phyloP scores from a whole-genome alignment of 1,284 basidiomycete species.

The Tylopilus sp. region DNA sequence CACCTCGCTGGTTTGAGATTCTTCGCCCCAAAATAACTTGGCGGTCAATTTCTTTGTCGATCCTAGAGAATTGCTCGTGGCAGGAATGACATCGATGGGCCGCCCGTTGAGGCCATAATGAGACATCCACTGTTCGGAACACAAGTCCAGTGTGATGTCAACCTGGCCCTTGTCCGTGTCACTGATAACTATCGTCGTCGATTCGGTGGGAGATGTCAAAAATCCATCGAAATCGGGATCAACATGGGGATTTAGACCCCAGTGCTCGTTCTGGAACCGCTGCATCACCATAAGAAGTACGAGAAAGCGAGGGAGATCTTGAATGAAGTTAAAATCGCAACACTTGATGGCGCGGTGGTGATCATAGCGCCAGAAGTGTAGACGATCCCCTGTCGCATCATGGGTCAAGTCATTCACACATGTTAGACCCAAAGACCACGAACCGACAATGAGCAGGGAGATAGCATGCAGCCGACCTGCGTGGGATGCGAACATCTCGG shows the following conservation, averaged over 20 bases:
- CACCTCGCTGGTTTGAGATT: neutral
- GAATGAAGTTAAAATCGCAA: neutral
- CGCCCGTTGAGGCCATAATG: neutral
- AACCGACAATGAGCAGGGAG: neutral
- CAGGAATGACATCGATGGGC: neutral
- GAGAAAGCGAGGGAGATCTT: conserved; percentile 19
- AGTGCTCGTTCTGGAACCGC: conserved; percentile 28
- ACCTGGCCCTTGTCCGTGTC: neutral
- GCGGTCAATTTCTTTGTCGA: neutral
- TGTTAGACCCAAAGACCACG: neutral
- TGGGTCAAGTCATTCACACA: neutral
- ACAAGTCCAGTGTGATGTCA: neutral
- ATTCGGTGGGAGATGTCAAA: neutral
- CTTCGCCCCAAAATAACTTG: neutral
- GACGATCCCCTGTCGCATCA: neutral
- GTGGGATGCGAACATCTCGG: neutral
- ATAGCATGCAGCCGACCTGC: neutral
- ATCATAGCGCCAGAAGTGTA: neutral
- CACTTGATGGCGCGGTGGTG: neutral
- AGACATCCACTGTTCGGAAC: neutral
- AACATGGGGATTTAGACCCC: conserved; percentile 25
- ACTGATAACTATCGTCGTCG: neutral
- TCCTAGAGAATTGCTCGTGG: neutral
- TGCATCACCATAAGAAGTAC: conserved; percentile 34
- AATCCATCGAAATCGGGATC: conserved; percentile 3